Conservation (phyloP, 306 rosid genomes). For the Medicago truncatula region DNA sequence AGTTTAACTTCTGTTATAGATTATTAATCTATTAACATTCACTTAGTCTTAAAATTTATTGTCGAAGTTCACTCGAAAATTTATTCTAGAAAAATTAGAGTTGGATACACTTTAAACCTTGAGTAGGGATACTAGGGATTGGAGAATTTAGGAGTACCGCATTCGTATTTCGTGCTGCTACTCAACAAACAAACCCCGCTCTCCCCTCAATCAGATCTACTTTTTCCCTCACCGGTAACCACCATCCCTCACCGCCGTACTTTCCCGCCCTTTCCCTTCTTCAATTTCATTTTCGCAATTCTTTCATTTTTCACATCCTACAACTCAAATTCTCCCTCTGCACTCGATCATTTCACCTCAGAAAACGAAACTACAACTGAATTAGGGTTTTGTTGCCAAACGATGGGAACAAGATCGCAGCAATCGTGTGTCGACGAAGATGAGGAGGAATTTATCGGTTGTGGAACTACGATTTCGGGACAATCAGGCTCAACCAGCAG, state of each 20-base stretch:
- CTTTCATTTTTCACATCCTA: conserved; percentile 31
- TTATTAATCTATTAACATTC: too few species aligned
- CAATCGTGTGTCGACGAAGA: conserved; percentile 59
- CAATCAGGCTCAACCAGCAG: conserved; percentile 95
- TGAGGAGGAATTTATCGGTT: conserved; percentile 65
- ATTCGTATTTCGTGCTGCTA: background rate
- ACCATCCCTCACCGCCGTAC: background rate
- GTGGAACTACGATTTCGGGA: conserved; percentile 67
- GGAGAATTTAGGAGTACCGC: too few species aligned
- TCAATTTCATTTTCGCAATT: background rate
- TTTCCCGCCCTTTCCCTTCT: background rate
- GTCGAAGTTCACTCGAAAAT: too few species aligned
- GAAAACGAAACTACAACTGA: conserved; percentile 10
- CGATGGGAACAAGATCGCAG: conserved; percentile 80
- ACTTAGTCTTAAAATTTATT: too few species aligned
- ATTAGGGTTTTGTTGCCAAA: background rate
- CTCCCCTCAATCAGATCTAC: conserved; percentile 15
- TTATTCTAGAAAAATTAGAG: too few species aligned
- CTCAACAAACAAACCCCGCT: background rate
- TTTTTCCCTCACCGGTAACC: conserved; percentile 1
- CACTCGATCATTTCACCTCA: background rate
- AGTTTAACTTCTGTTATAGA: too few species aligned
- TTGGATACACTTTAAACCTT: too few species aligned
- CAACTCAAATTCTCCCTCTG: background rate
- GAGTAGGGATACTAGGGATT: too few species aligned